Evolutionary conservation across 345 rosid genomes (phyloP), one percentile per base, ranked within the genome.

Genomic region (Mercurialis annua): DNA sequence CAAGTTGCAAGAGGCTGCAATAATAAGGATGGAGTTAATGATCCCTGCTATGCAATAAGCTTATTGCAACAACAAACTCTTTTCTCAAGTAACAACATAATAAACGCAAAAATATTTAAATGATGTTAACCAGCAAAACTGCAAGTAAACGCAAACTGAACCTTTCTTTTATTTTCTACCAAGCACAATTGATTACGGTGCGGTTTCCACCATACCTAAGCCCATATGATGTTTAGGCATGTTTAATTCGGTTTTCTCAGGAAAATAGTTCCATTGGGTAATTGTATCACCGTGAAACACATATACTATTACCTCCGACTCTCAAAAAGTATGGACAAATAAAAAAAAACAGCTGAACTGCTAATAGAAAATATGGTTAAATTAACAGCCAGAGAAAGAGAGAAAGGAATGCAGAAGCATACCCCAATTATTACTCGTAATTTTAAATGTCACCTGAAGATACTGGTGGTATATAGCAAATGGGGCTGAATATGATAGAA

Each of bases 381-480:
- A 64, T 31, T 31, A 18, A 50, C 33, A 23, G n/a, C 65, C 18
- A 49, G 2, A 11, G 17, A 14, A 27, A 18, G 26, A 10, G 10
- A 62, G 23, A 24, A 26, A 53, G 11, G 17, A 34, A 31, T 21
- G 20, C 2, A 24, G 17, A 23, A 59, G 29, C 34, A 58, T 26
- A 17, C 27, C 50, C 26, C 21, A 21, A 51, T 29, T 5, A 20
- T 24, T 17, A 16, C 24, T 44, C 51, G 43, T 17, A 29, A 57
- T 27, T 53, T 59, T 29, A 30, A 55, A 76, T 64, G 38, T 33
- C 33, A 92, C 98, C 94, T 89, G 95, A 67, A 92, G 84, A 84
- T 88, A 88, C 73, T 91, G 98, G 75, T 94, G 99, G 72, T 91
- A 89, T 29, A 91, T 87, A 51, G 90, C 98, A 62, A 91, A 89